Base-by-base conservation (phyloP, 139 green algal genomes). In the Deuterostichococcus epilithicus region DNA sequence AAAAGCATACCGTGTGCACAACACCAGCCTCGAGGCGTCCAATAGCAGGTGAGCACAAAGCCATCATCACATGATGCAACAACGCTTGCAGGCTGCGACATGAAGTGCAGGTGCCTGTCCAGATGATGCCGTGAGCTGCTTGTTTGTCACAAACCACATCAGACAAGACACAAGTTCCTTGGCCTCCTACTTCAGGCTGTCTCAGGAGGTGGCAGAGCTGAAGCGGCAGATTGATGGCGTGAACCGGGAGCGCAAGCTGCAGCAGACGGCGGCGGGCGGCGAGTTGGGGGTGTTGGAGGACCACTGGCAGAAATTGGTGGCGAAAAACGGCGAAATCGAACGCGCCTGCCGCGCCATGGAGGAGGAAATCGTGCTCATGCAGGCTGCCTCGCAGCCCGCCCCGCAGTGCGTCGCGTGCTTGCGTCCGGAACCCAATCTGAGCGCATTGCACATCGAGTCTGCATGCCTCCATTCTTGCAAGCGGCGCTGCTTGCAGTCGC, bases 181-280 rank as follows among this genome's bases (percentile, higher is more conserved):
- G 63, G 20, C 13, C 15, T 34, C 32, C 63, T 13, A 69, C 22
- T 67, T 18, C 65, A 78, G 72, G 66, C 42, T 82, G 26, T 67
- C 65, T n/a, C 42, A 39, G 15, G 73, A 65, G 8, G 47, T 68
- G 67, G 47, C 45, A 26, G 42, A 73, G n/a, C n/a, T 73, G 71
- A 68, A 68, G 59, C 79, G 76, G 66, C 70, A 83, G 37, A 87
- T 85, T 8, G 86, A 88, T 34, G 75, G 60, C 18, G 73, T 95
- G 32, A 96, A 96, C 82, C 82, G 82, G n/a, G 84, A 90, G 80
- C 88, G 91, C 77, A 96, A 96, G 86, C 81, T 96, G 78, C 81
- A 87, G 78, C 91, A 96, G 76, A 70, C 73, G 42, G 80, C 82
- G 26, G 86, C 82, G 34, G 84, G 84, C 44, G 28, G 34, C 32